phyloP scores from a whole-genome alignment of 495 filamentous ascomycete species.

The Penicillium nucicola region DNA sequence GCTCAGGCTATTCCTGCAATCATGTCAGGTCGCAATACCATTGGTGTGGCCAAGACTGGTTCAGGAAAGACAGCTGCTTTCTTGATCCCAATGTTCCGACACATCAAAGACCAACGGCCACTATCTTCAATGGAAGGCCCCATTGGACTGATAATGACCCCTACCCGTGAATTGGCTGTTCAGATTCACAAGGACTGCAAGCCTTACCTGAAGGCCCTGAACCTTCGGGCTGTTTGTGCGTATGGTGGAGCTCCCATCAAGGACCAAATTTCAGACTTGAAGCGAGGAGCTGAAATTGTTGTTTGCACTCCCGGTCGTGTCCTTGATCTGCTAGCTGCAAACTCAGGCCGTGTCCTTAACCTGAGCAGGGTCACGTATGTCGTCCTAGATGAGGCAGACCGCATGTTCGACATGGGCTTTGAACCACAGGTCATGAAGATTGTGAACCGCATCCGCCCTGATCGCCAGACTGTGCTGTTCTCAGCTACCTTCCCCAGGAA shows the following conservation, averaged over 20 bases:
- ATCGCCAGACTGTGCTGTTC: constrained; percentile 91
- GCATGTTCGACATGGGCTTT: constrained; percentile 99
- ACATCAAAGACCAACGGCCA: constrained; percentile 90
- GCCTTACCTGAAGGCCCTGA: constrained; percentile 85
- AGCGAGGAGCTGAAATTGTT: constrained; percentile 91
- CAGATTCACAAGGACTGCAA: constrained; percentile 95
- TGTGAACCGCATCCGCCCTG: constrained; percentile 81
- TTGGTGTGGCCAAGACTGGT: constrained; percentile 95
- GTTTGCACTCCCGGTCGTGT: constrained; percentile 96
- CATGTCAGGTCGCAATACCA: constrained; percentile 94
- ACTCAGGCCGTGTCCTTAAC: constrained; percentile 89
- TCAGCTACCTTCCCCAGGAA: constrained; percentile 95
- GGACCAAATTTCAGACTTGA: constrained; percentile 94
- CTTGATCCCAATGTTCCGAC: constrained; percentile 90
- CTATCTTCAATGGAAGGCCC: constrained; percentile 85
- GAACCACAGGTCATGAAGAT: constrained; percentile 98
- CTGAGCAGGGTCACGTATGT: constrained; percentile 85
- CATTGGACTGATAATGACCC: constrained; percentile 84
- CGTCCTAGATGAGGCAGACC: constrained; percentile 94
- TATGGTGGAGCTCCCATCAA: constrained; percentile 97
- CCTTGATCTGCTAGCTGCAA: constrained; percentile 92
- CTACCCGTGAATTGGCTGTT: constrained; percentile 89
- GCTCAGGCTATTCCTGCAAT: constrained; percentile 91
- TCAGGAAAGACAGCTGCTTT: constrained; percentile 99
- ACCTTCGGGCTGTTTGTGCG: constrained; percentile 89